Percentiles rank a stretch among this genome's conserved stretches.
Conservation (phyloP, 768 basidiomycete species). For the Tricholoma terreum region DNA sequence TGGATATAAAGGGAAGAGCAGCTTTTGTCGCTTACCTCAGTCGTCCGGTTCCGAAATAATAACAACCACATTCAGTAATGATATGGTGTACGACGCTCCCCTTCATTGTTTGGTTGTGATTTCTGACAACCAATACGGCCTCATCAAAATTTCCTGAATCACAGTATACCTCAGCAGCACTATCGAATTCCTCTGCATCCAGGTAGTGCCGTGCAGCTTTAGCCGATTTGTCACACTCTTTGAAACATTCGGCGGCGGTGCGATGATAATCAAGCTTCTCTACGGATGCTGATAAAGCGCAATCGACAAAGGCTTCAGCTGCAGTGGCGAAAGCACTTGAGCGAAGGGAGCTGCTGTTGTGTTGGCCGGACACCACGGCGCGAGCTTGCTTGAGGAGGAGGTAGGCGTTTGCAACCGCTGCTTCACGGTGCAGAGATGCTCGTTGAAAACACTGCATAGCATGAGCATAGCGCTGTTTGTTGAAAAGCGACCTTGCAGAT, state of each 20-base stretch:
- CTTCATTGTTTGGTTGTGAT: conserved; percentile 29
- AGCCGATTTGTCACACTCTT: conserved; percentile 12
- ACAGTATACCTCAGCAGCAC: conserved; percentile 45
- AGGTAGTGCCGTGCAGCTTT: conserved; percentile 46
- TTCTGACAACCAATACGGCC: conserved; percentile 43
- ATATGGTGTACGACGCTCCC: conserved; percentile 33
- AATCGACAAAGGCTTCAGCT: conserved; percentile 46
- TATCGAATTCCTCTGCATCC: conserved; percentile 39
- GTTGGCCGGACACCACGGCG: conserved; percentile 21
- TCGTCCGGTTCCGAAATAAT: conserved; percentile 39
- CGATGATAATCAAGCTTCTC: conserved; percentile 34
- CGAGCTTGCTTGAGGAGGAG: conserved; percentile 51
- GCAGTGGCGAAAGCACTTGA: conserved; percentile 38
- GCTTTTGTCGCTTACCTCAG: conserved; percentile 27
- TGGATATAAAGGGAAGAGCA: no score
- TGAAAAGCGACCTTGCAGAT: conserved; percentile 32
- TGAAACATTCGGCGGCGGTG: conserved; percentile 46
- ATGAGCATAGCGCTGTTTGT: conserved; percentile 45
- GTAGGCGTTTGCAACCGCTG: conserved; percentile 49
- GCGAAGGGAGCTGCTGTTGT: conserved; percentile 6
- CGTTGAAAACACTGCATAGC: conserved; percentile 53
- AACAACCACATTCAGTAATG: conserved; percentile 41
- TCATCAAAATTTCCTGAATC: conserved; percentile 50
- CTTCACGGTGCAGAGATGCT: conserved; percentile 41
- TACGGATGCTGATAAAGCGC: conserved; percentile 30